These are phyloP conservation scores for Thelephora aurantiotincta DNA, from an alignment of 768 basidiomycete genomes.

Conservation along the genomic window DNA sequence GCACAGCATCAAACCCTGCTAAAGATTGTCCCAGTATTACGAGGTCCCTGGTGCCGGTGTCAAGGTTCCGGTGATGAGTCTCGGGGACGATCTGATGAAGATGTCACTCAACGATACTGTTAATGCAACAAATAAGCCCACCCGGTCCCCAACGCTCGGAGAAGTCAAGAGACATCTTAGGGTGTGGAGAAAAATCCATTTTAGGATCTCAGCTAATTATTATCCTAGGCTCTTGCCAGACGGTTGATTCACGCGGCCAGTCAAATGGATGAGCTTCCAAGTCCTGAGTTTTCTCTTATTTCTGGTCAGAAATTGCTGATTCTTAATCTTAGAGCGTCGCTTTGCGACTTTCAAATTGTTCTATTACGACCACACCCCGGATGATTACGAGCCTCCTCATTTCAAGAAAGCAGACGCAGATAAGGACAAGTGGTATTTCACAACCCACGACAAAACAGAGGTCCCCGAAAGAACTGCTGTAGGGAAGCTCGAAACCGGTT, in stretches of 20 bases:
- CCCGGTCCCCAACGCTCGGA: slow-evolving; percentile 54
- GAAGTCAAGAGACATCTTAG: slow-evolving; percentile 78
- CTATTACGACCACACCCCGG: slow-evolving; percentile 67
- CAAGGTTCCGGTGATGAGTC: slow-evolving; percentile 57
- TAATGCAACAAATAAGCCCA: slow-evolving; percentile 39
- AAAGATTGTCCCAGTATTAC: slow-evolving; percentile 39
- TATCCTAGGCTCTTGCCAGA: slow-evolving; percentile 50
- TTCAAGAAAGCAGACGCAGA: slow-evolving; percentile 60
- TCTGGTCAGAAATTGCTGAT: too few relatives aligned
- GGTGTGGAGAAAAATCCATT: slow-evolving; percentile 21
- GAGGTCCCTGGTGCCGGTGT: slow-evolving; percentile 43
- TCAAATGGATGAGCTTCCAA: slow-evolving; percentile 68
- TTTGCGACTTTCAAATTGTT: slow-evolving; percentile 84
- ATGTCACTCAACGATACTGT: slow-evolving; percentile 47
- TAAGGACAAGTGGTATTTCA: slow-evolving; percentile 70
- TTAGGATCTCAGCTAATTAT: neutral
- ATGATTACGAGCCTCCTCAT: slow-evolving; percentile 73
- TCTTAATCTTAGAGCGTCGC: slow-evolving; percentile 41
- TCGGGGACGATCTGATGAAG: slow-evolving; percentile 45
- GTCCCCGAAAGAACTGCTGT: slow-evolving; percentile 60
- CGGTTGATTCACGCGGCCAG: slow-evolving; percentile 67
- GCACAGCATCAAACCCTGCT: neutral
- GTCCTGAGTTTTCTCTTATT: slow-evolving; percentile 24
- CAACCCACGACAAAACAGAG: slow-evolving; percentile 61
- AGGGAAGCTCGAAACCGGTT: slow-evolving; percentile 54